These are phyloP conservation scores for Berberis thunbergii DNA, from an alignment of 164 flowering plant genomes.

Conservation along the genomic window DNA sequence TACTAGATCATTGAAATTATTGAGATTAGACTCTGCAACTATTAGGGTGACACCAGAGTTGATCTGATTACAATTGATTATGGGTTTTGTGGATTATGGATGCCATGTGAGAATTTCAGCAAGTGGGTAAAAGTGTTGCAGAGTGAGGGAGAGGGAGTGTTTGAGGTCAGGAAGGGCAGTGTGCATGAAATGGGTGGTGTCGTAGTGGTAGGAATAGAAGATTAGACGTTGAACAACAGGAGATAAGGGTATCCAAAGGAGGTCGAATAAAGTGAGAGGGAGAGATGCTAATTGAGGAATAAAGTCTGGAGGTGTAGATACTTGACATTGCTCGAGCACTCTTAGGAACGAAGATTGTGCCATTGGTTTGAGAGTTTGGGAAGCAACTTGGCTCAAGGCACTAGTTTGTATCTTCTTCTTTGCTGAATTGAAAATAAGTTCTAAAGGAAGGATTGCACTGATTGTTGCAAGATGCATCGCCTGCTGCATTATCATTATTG, in stretches of 20 bases:
- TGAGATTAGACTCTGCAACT: constrained; percentile 10
- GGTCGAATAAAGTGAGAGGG: constrained; percentile 23
- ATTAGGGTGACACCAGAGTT: constrained; percentile 25
- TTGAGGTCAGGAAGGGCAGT: constrained; percentile 24
- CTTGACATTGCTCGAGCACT: constrained; percentile 2
- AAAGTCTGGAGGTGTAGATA: constrained; percentile 5
- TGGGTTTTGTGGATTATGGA: constrained; percentile 15
- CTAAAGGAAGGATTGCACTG: no score
- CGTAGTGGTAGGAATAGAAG: constrained; percentile 24
- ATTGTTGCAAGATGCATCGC: no score
- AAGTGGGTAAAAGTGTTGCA: constrained; percentile 32
- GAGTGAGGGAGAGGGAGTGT: constrained; percentile 33
- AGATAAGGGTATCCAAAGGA: constrained; percentile 6
- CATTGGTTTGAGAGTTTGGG: no score
- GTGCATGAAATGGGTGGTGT: constrained; percentile 14
- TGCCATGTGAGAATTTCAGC: constrained; percentile 22
- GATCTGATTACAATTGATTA: constrained; percentile 16
- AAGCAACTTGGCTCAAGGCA: no score
- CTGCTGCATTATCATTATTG: no score
- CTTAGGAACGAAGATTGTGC: no score
- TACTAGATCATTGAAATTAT: no score
- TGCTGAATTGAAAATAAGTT: no score
- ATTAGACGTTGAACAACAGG: constrained; percentile 21
- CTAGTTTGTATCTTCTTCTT: no score
- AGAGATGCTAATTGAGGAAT: constrained; percentile 7